Base-by-base conservation (phyloP, 306 rosid species). In the Medicago ruthenica region DNA sequence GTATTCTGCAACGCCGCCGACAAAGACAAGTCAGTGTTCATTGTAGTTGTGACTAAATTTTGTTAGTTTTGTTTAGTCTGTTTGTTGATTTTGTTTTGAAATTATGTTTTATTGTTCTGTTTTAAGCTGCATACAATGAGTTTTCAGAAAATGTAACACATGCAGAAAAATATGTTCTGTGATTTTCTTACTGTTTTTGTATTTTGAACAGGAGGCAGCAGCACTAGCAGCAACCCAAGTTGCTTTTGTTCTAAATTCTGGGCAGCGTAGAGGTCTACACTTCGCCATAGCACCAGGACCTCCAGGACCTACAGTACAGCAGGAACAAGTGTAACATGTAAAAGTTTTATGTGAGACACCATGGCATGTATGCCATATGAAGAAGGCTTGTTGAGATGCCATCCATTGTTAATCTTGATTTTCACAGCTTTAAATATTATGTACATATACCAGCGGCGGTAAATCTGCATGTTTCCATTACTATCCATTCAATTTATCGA, bases 141-240 rank as follows among this genome's bases (percentile, higher is more conserved):
- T 77, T 72, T 36, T 70, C 5, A 22, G 39, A 60, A 51, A 59
- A 20, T 44, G 69, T 40, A 36, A 13, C 13, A 22, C 27, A 1
- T 50, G 61, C 69, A 3, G n/a, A n/a, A 42, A 17, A 12, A 42
- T 1, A 47, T 50, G 34, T 61, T 42, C 1, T 9, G 7, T 40
- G 7, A 74, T 50, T 70, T 70, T 70, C 70, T 65, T 4, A 67
- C 47, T 5, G 3, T 18, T 72, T 45, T 44, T 9, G 21, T 74
- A 15, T 71, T 83, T 54, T 86, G 74, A 22, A 73, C 91, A 89
- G 96, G 99, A 95, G 80, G 98, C 98, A n/a, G 97, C 97, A 41
- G 97, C 96, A 42, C 81, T 95, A 80, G 97, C 98, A n/a, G 99
- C 98, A 6, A 88, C 98, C n/a, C 99, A 92, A 88, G 97, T 95